phyloP scores from a whole-genome alignment of 495 filamentous ascomycete genomes.

The Aspergillus sclerotioniger region DNA sequence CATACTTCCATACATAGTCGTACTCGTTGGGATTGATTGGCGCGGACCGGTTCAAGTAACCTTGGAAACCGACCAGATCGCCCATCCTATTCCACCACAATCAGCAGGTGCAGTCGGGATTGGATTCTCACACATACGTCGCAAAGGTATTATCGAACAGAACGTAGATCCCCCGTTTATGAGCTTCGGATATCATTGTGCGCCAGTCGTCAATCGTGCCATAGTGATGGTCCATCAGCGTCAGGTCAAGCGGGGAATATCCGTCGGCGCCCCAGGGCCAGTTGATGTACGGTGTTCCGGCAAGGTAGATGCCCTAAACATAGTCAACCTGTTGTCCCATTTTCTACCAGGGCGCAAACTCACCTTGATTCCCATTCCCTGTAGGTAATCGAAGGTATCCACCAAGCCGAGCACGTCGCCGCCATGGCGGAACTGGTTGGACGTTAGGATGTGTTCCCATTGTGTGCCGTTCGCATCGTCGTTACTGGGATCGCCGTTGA shows the following conservation, averaged over 20 bases:
- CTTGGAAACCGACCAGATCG: constrained; percentile 65
- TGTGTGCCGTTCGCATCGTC: constrained; percentile 65
- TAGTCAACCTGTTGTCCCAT: neutral
- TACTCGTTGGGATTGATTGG: constrained; percentile 57
- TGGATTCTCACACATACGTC: constrained; percentile 48
- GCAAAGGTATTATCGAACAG: constrained; percentile 68
- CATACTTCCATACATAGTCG: constrained; percentile 54
- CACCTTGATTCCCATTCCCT: constrained; percentile 71
- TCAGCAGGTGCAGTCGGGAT: no score
- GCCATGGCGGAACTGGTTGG: constrained; percentile 70
- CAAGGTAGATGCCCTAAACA: constrained; percentile 60
- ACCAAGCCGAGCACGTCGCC: constrained; percentile 64
- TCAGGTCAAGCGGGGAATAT: constrained; percentile 65
- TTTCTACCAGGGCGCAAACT: neutral
- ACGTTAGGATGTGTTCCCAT: constrained; percentile 64
- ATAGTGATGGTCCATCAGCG: constrained; percentile 65
- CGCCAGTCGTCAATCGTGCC: constrained; percentile 62
- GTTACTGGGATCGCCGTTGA: constrained; percentile 68
- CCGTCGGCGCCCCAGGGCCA: constrained; percentile 65
- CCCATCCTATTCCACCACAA: constrained; percentile 44
- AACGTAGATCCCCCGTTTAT: constrained; percentile 64
- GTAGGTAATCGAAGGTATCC: constrained; percentile 67
- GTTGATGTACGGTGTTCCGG: constrained; percentile 66
- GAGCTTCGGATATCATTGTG: constrained; percentile 59
- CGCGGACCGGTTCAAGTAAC: constrained; percentile 60